phyloP scores from a whole-genome alignment of 2,329 filamentous ascomycete genomes.

The Aaosphaeria pasadenensis region DNA sequence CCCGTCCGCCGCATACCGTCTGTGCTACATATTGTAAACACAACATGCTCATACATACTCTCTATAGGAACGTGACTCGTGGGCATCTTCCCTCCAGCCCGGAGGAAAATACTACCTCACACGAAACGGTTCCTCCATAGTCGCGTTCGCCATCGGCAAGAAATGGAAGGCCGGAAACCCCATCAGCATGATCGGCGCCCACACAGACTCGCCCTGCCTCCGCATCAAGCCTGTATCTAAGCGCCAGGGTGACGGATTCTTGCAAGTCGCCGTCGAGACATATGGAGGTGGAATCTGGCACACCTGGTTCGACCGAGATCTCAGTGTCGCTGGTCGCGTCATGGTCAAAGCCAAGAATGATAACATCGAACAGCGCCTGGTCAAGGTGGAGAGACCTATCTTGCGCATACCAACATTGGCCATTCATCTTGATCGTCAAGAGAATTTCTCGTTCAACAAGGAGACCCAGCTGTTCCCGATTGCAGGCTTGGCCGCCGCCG shows the following conservation, averaged over 20 bases:
- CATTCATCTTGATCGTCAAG: constrained; percentile 85
- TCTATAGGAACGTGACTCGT: constrained; percentile 77
- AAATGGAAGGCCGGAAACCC: constrained; percentile 92
- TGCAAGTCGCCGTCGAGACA: constrained; percentile 94
- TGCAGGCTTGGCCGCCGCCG: constrained; percentile 78
- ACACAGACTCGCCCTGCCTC: constrained; percentile 91
- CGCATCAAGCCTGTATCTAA: constrained; percentile 93
- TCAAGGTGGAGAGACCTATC: constrained; percentile 88
- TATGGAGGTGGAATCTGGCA: constrained; percentile 98
- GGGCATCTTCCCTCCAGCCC: constrained; percentile 74
- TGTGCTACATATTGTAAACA: too few relatives aligned
- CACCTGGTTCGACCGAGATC: constrained; percentile 94
- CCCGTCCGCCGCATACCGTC: background rate
- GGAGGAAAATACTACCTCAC: constrained; percentile 97
- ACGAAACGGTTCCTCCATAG: constrained; percentile 85
- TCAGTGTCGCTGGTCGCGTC: constrained; percentile 84
- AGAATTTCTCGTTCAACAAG: constrained; percentile 92
- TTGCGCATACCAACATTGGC: constrained; percentile 90
- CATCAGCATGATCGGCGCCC: constrained; percentile 87
- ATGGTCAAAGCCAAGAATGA: constrained; percentile 74
- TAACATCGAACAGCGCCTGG: constrained; percentile 75
- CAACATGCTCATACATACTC: too few relatives aligned
- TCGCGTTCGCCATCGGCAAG: constrained; percentile 86
- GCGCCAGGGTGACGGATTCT: constrained; percentile 78
- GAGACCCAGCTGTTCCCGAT: constrained; percentile 96